A percentile compares a stretch with the other conserved stretches of the same genome.
phyloP scores from a whole-genome alignment of 306 rosid species.

The Bauhinia variegata region DNA sequence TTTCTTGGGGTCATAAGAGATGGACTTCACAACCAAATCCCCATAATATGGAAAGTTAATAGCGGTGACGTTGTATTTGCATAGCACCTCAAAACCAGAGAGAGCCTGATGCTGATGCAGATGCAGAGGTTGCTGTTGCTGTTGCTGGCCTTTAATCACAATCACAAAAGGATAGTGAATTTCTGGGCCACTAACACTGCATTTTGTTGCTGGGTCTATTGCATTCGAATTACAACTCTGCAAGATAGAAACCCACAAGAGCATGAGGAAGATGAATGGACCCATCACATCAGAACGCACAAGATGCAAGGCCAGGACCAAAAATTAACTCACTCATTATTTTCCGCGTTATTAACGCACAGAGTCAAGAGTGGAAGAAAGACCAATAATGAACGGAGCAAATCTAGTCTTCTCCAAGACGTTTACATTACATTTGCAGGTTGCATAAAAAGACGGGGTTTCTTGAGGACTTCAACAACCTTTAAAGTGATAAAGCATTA shows the following conservation, averaged over 20 bases:
- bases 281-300: slow-evolving; percentile 42
- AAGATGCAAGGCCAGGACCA: slow-evolving; percentile 17
- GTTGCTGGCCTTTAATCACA: slow-evolving; percentile 38
- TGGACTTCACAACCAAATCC: slow-evolving; percentile 62
- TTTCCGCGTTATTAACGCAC: neutral
- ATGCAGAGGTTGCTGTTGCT: slow-evolving; percentile 33
- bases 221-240: slow-evolving; percentile 9
- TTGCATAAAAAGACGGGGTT: slow-evolving; percentile 15
- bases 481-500: neutral
- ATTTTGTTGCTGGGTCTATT: slow-evolving; percentile 33
- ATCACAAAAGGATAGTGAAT: slow-evolving; percentile 59
- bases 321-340: neutral
- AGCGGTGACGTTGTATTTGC: slow-evolving; percentile 52
- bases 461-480: slow-evolving; percentile 28
- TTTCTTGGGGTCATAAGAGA: slow-evolving; percentile 60
- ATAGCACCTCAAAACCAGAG: slow-evolving; percentile 48
- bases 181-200: slow-evolving; percentile 40
- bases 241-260: slow-evolving; percentile 47
- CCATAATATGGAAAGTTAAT: slow-evolving; percentile 66
- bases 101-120: slow-evolving; percentile 33
- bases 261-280: slow-evolving; percentile 45
- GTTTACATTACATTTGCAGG: too few species aligned
- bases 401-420: too few species aligned
- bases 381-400: neutral
- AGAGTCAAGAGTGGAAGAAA: neutral